Conservation (phyloP, 73 alveolate species). For the Chromera velia region DNA sequence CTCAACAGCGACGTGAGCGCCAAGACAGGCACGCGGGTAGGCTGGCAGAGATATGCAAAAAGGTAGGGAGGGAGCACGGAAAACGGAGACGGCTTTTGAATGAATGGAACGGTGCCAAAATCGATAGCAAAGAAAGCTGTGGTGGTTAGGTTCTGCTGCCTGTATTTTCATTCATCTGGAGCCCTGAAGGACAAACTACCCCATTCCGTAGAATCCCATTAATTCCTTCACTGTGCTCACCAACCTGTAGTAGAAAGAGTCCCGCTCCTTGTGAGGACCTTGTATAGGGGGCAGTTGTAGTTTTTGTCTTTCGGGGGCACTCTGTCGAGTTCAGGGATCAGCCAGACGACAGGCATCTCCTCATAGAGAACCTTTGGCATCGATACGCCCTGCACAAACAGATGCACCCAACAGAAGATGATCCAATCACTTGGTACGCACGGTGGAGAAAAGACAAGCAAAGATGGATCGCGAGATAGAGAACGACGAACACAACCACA, state of each 20-base stretch:
- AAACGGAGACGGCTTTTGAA: too few relatives aligned
- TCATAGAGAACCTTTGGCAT: slow-evolving; percentile 69
- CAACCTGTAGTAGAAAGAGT: slow-evolving; percentile 92
- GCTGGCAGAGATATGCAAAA: too few relatives aligned
- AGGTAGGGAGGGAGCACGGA: too few relatives aligned
- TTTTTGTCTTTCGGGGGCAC: slow-evolving; percentile 54
- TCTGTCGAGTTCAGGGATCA: slow-evolving; percentile 72
- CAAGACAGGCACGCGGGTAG: too few relatives aligned
- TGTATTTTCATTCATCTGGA: not conserved
- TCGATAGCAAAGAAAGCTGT: too few relatives aligned
- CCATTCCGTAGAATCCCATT: too few relatives aligned
- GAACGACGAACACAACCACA: not conserved
- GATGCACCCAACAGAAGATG: slow-evolving; percentile 18
- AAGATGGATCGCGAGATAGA: not conserved
- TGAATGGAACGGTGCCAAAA: too few relatives aligned
- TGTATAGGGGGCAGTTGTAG: slow-evolving; percentile 76
- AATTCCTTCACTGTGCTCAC: too few relatives aligned
- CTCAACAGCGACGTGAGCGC: too few relatives aligned
- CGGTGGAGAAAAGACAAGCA: not conserved
- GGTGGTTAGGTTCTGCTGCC: not conserved
- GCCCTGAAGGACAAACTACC: too few relatives aligned
- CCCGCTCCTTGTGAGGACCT: slow-evolving; percentile 83
- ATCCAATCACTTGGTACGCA: not conserved
- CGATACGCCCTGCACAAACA: not conserved
- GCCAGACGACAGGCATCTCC: slow-evolving; percentile 90